Conservation (phyloP, 2,329 filamentous ascomycete species). For the Aquanectria penicillioides region DNA sequence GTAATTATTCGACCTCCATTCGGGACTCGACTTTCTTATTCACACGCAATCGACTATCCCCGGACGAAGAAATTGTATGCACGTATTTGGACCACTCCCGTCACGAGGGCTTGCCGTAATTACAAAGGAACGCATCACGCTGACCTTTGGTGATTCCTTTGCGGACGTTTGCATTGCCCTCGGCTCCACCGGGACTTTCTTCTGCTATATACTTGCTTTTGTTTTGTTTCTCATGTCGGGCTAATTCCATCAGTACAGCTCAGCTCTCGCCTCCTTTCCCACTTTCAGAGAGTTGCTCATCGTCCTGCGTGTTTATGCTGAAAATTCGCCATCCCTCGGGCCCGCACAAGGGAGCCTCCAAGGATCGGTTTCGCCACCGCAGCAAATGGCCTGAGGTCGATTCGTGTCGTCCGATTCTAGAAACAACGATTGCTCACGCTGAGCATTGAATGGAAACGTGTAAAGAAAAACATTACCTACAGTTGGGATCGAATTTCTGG, state of each 20-base stretch:
- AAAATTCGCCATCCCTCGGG: conserved; percentile 4
- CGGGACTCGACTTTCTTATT: too few species aligned
- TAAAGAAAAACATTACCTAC: too few species aligned
- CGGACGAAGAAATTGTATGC: too few species aligned
- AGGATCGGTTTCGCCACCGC: background rate
- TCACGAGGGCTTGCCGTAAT: background rate
- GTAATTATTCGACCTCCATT: too few species aligned
- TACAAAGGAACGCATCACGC: background rate
- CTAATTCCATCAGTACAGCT: conserved; percentile 1
- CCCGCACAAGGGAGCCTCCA: background rate
- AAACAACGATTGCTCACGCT: background rate
- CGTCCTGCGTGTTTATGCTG: background rate
- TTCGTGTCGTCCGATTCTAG: background rate
- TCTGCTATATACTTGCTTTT: background rate
- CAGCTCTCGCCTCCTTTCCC: background rate
- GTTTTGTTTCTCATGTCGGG: background rate
- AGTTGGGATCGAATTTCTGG: background rate
- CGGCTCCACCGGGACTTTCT: conserved; percentile 1
- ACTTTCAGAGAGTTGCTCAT: background rate
- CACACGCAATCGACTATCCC: too few species aligned
- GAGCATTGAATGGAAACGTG: too few species aligned
- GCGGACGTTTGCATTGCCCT: background rate
- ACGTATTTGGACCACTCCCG: background rate
- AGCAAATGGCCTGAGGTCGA: background rate
- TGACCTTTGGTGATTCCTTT: background rate